Conservation (phyloP, 202 grass and related monocot genomes). For the Alloteropsis angusta region DNA sequence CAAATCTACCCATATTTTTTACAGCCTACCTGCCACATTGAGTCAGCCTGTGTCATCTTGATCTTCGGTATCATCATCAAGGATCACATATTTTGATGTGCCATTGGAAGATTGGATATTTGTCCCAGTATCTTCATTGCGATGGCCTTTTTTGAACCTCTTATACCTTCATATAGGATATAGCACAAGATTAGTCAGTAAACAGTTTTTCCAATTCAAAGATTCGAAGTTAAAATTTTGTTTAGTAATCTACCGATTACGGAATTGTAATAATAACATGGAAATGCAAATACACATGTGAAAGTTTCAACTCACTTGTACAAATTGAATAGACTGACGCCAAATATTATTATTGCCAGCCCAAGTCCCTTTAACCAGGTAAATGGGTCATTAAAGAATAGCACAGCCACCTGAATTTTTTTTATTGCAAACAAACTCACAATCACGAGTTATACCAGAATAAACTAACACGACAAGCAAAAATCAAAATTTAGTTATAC, state of each 20-base stretch:
- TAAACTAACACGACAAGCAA: background rate
- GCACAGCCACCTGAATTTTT: constrained; percentile 76
- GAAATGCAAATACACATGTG: constrained; percentile 8
- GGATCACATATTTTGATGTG: constrained; percentile 73
- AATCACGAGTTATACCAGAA: background rate
- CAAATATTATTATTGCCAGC: constrained; percentile 62
- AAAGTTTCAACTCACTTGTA: constrained; percentile 76
- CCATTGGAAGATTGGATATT: constrained; percentile 32
- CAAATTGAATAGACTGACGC: constrained; percentile 79
- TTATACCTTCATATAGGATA: constrained; percentile 50
- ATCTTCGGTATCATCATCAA: constrained; percentile 72
- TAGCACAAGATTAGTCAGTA: constrained; percentile 19
- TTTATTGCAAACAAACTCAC: background rate
- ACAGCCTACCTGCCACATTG: background rate
- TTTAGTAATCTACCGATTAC: background rate
- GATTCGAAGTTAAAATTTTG: constrained; percentile 16
- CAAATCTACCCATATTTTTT: background rate
- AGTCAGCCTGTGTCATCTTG: constrained; percentile 39
- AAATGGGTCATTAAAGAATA: constrained; percentile 88
- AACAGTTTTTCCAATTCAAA: background rate
- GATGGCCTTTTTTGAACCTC: constrained; percentile 57
- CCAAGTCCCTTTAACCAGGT: constrained; percentile 94
- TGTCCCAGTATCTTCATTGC: constrained; percentile 31
- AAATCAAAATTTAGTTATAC: constrained; percentile 39
- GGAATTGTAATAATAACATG: background rate